Evolutionary conservation across 768 basidiomycete genomes (phyloP).

Genomic region (Zangia roseola): DNA sequence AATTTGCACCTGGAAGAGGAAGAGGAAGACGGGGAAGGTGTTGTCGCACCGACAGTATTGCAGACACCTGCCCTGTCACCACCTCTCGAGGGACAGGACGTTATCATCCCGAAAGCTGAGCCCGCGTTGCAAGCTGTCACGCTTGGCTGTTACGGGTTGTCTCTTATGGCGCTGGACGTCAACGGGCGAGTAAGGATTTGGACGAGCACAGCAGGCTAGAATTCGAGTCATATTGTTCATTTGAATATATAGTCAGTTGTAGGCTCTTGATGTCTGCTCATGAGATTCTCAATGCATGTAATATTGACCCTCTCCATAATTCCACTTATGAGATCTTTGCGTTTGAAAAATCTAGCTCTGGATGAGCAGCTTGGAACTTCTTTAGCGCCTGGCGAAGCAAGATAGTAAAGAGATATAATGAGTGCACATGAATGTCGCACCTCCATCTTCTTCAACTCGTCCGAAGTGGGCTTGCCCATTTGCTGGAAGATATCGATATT

Average conservation of each 20-base stretch:
- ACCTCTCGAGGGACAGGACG: slow-evolving; percentile 18
- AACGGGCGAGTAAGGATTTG: slow-evolving; percentile 28
- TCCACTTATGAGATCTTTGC: slow-evolving; percentile 74
- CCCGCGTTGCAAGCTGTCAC: slow-evolving; percentile 39
- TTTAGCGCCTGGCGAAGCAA: slow-evolving; percentile 58
- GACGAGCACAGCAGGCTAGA: slow-evolving; percentile 18
- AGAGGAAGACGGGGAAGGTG: slow-evolving; percentile 21
- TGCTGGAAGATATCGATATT: slow-evolving; percentile 47
- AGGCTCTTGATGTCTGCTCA: background rate
- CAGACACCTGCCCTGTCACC: slow-evolving; percentile 16
- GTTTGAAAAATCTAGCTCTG: slow-evolving; percentile 92
- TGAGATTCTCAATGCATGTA: background rate
- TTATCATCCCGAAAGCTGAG: slow-evolving; percentile 14
- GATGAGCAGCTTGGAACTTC: slow-evolving; percentile 88
- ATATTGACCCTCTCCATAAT: background rate
- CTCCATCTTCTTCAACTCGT: slow-evolving; percentile 92
- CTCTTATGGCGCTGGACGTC: slow-evolving; percentile 21
- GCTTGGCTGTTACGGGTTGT: slow-evolving; percentile 42
- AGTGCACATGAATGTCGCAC: slow-evolving; percentile 35
- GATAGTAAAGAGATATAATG: background rate
- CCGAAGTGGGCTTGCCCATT: slow-evolving; percentile 95
- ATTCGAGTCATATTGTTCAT: background rate
- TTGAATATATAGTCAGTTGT: background rate
- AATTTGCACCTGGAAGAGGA: slow-evolving; percentile 30
- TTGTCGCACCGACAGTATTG: background rate